Conservation (phyloP, 768 basidiomycete genomes). For the Mycena filopes region DNA sequence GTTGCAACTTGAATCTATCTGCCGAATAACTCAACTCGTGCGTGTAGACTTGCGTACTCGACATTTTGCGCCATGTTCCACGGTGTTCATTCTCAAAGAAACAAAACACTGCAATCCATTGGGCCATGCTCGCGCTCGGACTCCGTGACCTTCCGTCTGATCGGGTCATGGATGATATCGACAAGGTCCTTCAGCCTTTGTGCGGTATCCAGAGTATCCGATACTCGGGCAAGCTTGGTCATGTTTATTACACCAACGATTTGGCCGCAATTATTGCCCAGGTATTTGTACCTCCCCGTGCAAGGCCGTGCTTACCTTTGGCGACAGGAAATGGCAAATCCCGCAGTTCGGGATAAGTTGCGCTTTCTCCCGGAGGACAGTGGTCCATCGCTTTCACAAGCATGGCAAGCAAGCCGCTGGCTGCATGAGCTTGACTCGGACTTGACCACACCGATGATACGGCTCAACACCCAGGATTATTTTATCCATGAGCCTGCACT, state of each 20-base stretch:
- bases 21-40: too few relatives aligned
- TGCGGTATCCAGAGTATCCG: conserved; percentile 32
- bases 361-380: conserved; percentile 34
- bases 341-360: conserved; percentile 26
- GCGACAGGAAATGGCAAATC: conserved; percentile 32
- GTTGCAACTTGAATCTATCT: too few relatives aligned
- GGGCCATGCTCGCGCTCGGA: conserved; percentile 15
- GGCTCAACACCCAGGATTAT: conserved; percentile 16
- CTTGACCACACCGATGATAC: conserved; percentile 40
- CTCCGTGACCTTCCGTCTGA: conserved; percentile 18
- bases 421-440: conserved; percentile 19
- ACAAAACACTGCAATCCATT: conserved; percentile 17
- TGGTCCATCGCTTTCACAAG: conserved; percentile 14
- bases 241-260: conserved; percentile 34
- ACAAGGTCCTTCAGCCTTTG: conserved; percentile 26
- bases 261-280: conserved; percentile 31
- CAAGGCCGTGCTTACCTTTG: background rate
- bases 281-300: background rate
- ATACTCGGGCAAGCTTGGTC: conserved; percentile 34
- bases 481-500: conserved; percentile 31
- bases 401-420: conserved; percentile 31
- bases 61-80: conserved; percentile 27
- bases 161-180: conserved; percentile 25
- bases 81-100: conserved; percentile 24
- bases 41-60: conserved; percentile 24